Evolutionary conservation across 2,329 filamentous ascomycete species (phyloP).

Genomic region (Cadophora malorum): DNA sequence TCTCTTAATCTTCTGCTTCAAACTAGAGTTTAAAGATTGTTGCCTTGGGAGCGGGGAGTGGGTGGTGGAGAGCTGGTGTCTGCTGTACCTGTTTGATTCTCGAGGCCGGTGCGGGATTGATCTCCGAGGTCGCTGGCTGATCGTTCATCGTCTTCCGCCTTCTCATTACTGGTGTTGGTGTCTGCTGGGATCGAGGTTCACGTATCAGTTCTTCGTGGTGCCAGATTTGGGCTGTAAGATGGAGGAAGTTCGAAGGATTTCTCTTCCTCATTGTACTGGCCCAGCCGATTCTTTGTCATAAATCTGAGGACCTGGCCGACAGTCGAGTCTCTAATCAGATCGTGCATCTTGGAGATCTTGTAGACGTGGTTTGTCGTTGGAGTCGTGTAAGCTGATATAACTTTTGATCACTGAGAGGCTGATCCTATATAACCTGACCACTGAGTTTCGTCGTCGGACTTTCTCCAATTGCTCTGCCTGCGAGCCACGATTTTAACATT

Average conservation of each 20-base stretch:
- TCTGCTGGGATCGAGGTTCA: background rate
- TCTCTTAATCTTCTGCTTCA: conserved; percentile 53
- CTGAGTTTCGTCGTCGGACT: background rate
- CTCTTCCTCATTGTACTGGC: background rate
- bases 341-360: background rate
- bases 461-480: background rate
- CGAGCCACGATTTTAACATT: background rate
- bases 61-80: background rate
- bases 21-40: background rate
- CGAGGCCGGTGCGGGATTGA: background rate
- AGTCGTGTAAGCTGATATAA: background rate
- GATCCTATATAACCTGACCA: background rate
- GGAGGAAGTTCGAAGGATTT: background rate
- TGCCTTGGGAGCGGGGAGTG: background rate
- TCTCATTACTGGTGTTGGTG: background rate
- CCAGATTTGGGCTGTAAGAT: background rate
- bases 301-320: background rate
- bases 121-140: background rate
- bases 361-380: background rate
- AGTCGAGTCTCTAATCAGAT: background rate
- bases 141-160: background rate
- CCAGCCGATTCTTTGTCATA: background rate
- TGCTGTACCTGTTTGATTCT: background rate
- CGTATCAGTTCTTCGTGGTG: background rate
- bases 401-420: background rate